These are phyloP conservation scores for Tricholoma bakamatsutake DNA, from an alignment of 768 basidiomycete genomes.

Conservation along the genomic window DNA sequence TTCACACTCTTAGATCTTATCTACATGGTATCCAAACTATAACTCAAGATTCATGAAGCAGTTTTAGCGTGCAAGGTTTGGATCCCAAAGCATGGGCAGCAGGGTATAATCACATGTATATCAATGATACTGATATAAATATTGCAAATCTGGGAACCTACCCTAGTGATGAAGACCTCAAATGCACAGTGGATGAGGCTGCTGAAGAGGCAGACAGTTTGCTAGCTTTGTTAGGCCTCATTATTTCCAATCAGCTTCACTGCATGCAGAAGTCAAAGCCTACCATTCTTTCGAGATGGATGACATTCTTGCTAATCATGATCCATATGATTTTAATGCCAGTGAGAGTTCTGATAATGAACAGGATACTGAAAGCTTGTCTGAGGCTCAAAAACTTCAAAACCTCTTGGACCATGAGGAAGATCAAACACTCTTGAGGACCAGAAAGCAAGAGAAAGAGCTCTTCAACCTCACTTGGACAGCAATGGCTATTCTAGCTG, in stretches of 20 bases:
- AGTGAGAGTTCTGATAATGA: background rate
- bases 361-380: background rate
- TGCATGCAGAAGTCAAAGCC: background rate
- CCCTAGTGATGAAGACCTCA: conserved; percentile 19
- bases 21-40: conserved; percentile 22
- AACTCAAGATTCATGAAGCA: conserved; percentile 19
- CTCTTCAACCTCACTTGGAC: conserved; percentile 1
- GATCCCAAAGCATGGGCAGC: conserved; percentile 16
- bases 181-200: conserved; percentile 10
- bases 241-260: background rate
- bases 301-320: background rate
- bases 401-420: background rate
- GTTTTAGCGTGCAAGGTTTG: conserved; percentile 6
- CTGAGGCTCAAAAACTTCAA: background rate
- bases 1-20: conserved; percentile 28
- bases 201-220: conserved; percentile 17
- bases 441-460: background rate
- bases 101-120: conserved; percentile 25
- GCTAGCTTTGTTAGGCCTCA: conserved; percentile 16
- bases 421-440: background rate
- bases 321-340: too few species aligned
- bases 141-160: conserved; percentile 12
- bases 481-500: conserved; percentile 2
- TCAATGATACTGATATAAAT: conserved; percentile 15
- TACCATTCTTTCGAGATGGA: background rate